Conservation (phyloP, 352 stramenopile species). For the Pythium pyrilobum region DNA sequence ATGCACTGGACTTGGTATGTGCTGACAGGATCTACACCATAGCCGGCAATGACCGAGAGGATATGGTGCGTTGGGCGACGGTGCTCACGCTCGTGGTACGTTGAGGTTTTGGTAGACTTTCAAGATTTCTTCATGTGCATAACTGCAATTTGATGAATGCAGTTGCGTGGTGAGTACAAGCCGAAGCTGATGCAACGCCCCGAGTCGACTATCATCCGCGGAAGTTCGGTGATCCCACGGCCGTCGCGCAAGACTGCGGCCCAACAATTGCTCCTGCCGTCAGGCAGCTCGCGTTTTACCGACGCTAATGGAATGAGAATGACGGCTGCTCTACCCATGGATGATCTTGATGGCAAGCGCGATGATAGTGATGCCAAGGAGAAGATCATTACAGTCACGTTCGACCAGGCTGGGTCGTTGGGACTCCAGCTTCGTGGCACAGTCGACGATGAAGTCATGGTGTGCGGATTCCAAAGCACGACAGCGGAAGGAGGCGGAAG, state of each 20-base stretch:
- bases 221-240: slow-evolving; percentile 74
- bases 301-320: slow-evolving; percentile 75
- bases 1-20: slow-evolving; percentile 84
- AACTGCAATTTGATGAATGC: too few relatives aligned
- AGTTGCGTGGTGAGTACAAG: slow-evolving; percentile 84
- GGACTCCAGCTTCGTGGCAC: slow-evolving; percentile 75
- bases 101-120: background rate
- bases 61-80: slow-evolving; percentile 88
- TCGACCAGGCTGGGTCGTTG: slow-evolving; percentile 68
- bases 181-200: slow-evolving; percentile 85
- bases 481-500: slow-evolving; percentile 15
- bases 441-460: slow-evolving; percentile 87
- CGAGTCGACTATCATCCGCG: slow-evolving; percentile 84
- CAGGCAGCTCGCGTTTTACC: slow-evolving; percentile 56
- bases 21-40: slow-evolving; percentile 87
- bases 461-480: slow-evolving; percentile 70
- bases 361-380: slow-evolving; percentile 78
- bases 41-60: slow-evolving; percentile 76
- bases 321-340: slow-evolving; percentile 49
- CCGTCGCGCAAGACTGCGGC: slow-evolving; percentile 72
- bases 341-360: slow-evolving; percentile 45
- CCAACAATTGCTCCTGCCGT: slow-evolving; percentile 22
- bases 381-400: slow-evolving; percentile 86
- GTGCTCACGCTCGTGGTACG: slow-evolving; percentile 80
- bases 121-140: too few relatives aligned